phyloP scores from a whole-genome alignment of 371 early-diverging fungal genomes.

The Actinomucor elegans region DNA sequence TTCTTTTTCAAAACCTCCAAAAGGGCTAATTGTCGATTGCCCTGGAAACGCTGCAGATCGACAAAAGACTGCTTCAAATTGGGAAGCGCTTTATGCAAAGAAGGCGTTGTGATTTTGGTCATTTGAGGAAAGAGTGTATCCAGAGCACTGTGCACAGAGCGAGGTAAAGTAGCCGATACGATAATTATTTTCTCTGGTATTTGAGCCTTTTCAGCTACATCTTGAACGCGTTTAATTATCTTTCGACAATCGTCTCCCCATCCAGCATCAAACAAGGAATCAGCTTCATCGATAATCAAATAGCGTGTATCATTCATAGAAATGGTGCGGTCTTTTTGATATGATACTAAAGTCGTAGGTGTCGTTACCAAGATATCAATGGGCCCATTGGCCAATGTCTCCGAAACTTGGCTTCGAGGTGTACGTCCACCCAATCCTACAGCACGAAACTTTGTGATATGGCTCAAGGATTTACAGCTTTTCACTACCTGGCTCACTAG shows the following conservation, averaged over 20 bases:
- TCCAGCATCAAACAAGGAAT: slow-evolving; percentile 85
- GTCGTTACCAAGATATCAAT: slow-evolving; percentile 86
- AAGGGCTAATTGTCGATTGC: slow-evolving; percentile 62
- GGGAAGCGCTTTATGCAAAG: slow-evolving; percentile 78
- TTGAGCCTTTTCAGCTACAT: slow-evolving; percentile 10
- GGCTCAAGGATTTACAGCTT: slow-evolving; percentile 67
- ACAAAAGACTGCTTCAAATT: slow-evolving; percentile 78
- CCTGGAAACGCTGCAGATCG: slow-evolving; percentile 59
- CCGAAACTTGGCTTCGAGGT: slow-evolving; percentile 36
- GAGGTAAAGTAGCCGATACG: slow-evolving; percentile 89
- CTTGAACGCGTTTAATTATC: slow-evolving; percentile 23
- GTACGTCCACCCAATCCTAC: slow-evolving; percentile 56
- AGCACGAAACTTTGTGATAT: slow-evolving; percentile 70
- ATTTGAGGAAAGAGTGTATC: slow-evolving; percentile 56
- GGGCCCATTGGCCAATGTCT: slow-evolving; percentile 48
- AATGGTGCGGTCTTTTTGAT: slow-evolving; percentile 46
- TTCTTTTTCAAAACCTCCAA: slow-evolving; percentile 75
- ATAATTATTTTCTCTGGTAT: slow-evolving; percentile 44
- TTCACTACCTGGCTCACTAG: slow-evolving; percentile 83
- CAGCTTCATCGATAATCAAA: slow-evolving; percentile 91
- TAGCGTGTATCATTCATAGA: slow-evolving; percentile 58
- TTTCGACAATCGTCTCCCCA: slow-evolving; percentile 67
- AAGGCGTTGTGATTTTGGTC: slow-evolving; percentile 78
- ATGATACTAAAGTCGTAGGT: slow-evolving; percentile 60
- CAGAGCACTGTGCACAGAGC: slow-evolving; percentile 66